phyloP scores from a whole-genome alignment of 176 grass and related monocot genomes.

The Alloteropsis semialata region DNA sequence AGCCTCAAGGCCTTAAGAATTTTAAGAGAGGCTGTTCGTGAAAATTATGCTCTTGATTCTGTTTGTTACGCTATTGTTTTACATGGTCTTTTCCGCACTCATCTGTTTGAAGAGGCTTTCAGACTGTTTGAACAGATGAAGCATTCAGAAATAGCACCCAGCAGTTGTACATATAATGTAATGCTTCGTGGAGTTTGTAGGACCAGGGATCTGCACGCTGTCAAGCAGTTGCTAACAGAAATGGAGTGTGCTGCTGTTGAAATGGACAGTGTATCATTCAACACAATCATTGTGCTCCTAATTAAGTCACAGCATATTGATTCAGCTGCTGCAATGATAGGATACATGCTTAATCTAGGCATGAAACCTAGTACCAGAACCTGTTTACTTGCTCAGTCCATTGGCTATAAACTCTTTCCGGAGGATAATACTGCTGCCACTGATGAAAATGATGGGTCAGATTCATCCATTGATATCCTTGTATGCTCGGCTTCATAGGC shows the following conservation, averaged over 20 bases:
- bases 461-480: conserved; percentile 55
- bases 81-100: conserved; percentile 56
- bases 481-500: conserved; percentile 61
- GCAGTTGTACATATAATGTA: conserved; percentile 75
- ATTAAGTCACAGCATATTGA: conserved; percentile 42
- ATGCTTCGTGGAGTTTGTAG: conserved; percentile 76
- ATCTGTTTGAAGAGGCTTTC: conserved; percentile 57
- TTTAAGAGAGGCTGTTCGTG: conserved; percentile 47
- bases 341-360: conserved; percentile 66
- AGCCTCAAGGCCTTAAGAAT: conserved; percentile 44
- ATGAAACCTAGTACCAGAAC: conserved; percentile 51
- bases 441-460: conserved; percentile 39
- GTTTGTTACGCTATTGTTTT: conserved; percentile 73
- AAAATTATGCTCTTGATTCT: conserved; percentile 56
- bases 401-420: conserved; percentile 18
- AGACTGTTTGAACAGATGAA: conserved; percentile 84
- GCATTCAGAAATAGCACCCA: conserved; percentile 49
- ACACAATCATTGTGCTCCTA: conserved; percentile 58
- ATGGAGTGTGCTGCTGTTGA: conserved; percentile 56
- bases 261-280: conserved; percentile 71
- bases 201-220: conserved; percentile 53
- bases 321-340: conserved; percentile 46
- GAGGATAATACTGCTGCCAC: conserved; percentile 22
- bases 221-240: conserved; percentile 59
- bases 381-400: conserved; percentile 42